Evolutionary conservation across 2,329 filamentous ascomycete species (phyloP), one percentile per base, ranked within the genome.

Genomic region (Pseudogymnoascus sp.): DNA sequence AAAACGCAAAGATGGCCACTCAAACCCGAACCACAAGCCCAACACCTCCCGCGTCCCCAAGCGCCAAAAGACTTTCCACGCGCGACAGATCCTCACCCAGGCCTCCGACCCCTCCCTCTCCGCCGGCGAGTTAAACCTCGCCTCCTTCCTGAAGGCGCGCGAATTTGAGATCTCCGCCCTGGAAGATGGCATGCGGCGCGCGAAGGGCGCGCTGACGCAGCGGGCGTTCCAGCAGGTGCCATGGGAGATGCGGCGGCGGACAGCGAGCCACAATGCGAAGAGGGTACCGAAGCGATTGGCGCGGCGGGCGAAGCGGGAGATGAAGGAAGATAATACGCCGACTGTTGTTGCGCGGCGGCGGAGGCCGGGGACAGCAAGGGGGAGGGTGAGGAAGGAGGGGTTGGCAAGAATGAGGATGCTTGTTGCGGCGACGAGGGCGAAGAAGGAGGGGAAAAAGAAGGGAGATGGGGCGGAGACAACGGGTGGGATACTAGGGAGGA

Each of bases 201-300:
- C 90, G 57, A 93, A 89, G 74, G 76, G 77, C 4, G 77, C 79
- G 40, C 77, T 79, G 62, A 79, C 83, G 47, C 87, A 85, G 64
- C 83, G 93, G 61, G 93, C 93, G 13, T 97, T 97, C 72, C 95
- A 99, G 75, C 85, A 91, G 69, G 89, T 99, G 4, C 95, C 95
- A 1, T 85, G 91, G 68, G 87, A 88, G 60, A 78, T 99, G 82
- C 82, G 95, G 68, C 82, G 95, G 67, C 83, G 95, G 69, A 96
- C 93, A 0, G 95, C 93, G 19, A 96, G 92, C 74, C 95, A 99
- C 77, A 97, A 99, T 82, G 89, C 90, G 36, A 96, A 93, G 77
- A 85, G 89, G 66, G 88, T 99, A 15, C 95, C 95, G 2, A 88
- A 87, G 72, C 80, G 91, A 66, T 77, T 97, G 71, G 83, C 89